These are phyloP conservation scores for Hymenoscyphus fraxineus DNA, from an alignment of 2,329 filamentous ascomycete genomes.

Conservation along the genomic window DNA sequence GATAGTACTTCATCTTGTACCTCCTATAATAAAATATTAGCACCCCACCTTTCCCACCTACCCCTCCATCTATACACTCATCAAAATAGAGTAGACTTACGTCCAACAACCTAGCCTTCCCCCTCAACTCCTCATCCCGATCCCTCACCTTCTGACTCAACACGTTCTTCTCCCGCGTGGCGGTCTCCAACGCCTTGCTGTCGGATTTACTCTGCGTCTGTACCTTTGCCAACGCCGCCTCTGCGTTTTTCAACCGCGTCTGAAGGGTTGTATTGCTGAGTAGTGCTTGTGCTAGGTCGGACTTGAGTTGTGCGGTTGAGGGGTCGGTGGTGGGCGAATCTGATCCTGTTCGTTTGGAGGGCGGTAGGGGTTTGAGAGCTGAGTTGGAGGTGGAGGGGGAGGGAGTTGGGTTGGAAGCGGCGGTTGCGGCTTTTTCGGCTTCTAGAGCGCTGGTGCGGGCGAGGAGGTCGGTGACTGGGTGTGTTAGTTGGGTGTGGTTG, in stretches of 20 bases:
- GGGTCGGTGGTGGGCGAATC: not conserved
- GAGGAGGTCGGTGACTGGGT: slow-evolving; percentile 60
- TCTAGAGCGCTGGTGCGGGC: slow-evolving; percentile 64
- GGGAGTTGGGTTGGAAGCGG: slow-evolving; percentile 16
- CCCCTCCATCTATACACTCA: slow-evolving; percentile 9
- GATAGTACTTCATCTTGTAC: slow-evolving; percentile 92
- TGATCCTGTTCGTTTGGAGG: slow-evolving; percentile 16
- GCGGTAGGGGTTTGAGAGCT: slow-evolving; percentile 26
- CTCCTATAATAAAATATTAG: slow-evolving; percentile 44
- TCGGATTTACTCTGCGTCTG: slow-evolving; percentile 59
- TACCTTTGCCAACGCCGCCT: slow-evolving; percentile 61
- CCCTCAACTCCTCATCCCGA: slow-evolving; percentile 77
- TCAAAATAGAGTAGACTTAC: slow-evolving; percentile 39
- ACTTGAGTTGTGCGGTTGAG: slow-evolving; percentile 49
- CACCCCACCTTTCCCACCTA: not conserved
- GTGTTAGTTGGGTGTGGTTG: slow-evolving; percentile 14
- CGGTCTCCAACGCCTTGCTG: slow-evolving; percentile 53
- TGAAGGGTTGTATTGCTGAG: slow-evolving; percentile 68
- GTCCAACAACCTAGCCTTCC: slow-evolving; percentile 79
- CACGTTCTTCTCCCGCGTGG: slow-evolving; percentile 59
- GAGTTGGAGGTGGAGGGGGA: slow-evolving; percentile 26
- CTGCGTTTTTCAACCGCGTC: slow-evolving; percentile 56
- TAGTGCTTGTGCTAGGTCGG: slow-evolving; percentile 73
- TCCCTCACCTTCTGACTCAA: slow-evolving; percentile 69
- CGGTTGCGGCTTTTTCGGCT: slow-evolving; percentile 47